A percentile compares a stretch with the other conserved stretches of the same genome.
Evolutionary conservation across 441 rosid species (phyloP).

Genomic region (Syzygium malaccense): DNA sequence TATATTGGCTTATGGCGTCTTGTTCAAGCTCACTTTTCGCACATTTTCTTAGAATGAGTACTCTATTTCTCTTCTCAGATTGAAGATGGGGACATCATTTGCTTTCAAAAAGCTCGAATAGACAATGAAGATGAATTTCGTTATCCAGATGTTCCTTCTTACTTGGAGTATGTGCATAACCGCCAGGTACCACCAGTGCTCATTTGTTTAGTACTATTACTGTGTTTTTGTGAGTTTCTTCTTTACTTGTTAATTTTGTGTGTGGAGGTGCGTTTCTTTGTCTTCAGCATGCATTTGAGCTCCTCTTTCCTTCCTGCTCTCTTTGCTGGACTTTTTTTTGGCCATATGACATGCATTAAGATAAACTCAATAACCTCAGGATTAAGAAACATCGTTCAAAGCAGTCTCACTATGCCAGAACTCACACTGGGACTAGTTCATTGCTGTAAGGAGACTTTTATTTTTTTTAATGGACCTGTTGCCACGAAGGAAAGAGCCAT

Average conservation of each 20-base stretch:
- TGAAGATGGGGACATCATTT: conserved; percentile 97
- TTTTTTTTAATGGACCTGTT: neutral
- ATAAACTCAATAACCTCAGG: neutral
- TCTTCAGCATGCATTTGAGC: neutral
- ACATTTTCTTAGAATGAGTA: neutral
- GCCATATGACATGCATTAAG: neutral
- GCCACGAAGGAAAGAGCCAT: neutral
- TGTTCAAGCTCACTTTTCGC: neutral
- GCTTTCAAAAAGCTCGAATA: conserved; percentile 72
- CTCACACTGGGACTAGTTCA: neutral
- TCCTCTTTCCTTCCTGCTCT: neutral
- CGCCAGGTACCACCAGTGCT: conserved; percentile 55
- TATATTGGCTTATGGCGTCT: conserved; percentile 1
- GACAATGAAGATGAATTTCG: conserved; percentile 47
- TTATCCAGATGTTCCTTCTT: conserved; percentile 85
- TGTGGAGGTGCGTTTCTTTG: neutral
- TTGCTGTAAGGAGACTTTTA: neutral
- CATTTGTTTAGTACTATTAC: neutral
- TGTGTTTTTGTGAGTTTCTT: neutral
- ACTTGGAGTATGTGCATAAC: conserved; percentile 89
- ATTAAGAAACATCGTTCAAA: neutral
- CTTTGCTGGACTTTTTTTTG: neutral
- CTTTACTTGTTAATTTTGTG: neutral
- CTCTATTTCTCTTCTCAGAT: conserved; percentile 34
- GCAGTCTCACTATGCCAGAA: neutral